phyloP scores from a whole-genome alignment of 148 eudicot genomes.

The Euryodendron excelsum region DNA sequence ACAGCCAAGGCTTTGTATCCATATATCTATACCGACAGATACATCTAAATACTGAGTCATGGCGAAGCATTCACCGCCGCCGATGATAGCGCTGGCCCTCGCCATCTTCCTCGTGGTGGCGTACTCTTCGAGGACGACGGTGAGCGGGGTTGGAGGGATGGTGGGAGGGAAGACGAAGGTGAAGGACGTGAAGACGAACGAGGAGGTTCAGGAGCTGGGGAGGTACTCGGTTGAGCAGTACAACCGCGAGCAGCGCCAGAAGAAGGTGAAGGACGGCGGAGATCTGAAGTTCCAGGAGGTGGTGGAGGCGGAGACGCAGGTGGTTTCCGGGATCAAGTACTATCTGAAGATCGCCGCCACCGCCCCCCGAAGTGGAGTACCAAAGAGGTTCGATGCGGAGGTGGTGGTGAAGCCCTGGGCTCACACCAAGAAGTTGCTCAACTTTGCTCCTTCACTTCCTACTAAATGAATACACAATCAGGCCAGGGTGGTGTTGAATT shows the following conservation, averaged over 20 bases:
- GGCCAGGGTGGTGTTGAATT: no score
- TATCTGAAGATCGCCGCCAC: conserved; percentile 52
- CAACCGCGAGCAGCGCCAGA: conserved; percentile 31
- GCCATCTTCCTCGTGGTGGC: not conserved
- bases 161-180: conserved; percentile 48
- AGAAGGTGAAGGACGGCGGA: conserved; percentile 12
- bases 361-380: conserved; percentile 14
- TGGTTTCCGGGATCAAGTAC: conserved; percentile 64
- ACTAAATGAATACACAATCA: no score
- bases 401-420: conserved; percentile 66
- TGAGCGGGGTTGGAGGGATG: conserved; percentile 15
- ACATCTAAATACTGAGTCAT: not conserved
- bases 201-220: conserved; percentile 61
- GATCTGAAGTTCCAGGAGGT: conserved; percentile 42
- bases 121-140: conserved; percentile 6
- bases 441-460: conserved; percentile 26
- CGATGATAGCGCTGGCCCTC: not conserved
- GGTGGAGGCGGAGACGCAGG: conserved; percentile 65
- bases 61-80: not conserved
- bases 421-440: conserved; percentile 43
- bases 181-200: conserved; percentile 41
- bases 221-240: conserved; percentile 53
- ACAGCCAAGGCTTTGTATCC: no score
- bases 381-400: conserved; percentile 43
- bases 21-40: not conserved